Percentiles rank a stretch among this genome's conserved stretches.
Evolutionary conservation across 2,329 filamentous ascomycete species (phyloP).

Genomic region (Alternaria conjuncta): DNA sequence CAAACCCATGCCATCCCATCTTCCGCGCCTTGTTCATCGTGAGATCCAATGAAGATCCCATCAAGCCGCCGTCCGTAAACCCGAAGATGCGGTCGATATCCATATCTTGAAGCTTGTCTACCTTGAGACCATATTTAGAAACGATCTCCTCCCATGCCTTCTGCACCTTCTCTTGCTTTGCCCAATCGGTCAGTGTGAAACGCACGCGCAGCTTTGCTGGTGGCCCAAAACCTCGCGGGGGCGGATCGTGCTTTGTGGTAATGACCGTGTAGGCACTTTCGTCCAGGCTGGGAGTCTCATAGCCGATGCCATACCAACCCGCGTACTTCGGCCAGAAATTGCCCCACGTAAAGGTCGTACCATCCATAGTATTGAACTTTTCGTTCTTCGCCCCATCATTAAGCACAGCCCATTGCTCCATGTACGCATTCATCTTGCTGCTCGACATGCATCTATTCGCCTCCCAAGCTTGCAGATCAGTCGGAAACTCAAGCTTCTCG

Average conservation of each 20-base stretch:
- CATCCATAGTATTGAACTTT: slow-evolving; percentile 59
- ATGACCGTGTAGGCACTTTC: slow-evolving; percentile 15
- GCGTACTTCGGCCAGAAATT: slow-evolving; percentile 58
- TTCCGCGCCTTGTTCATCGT: slow-evolving; percentile 56
- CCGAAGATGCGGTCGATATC: slow-evolving; percentile 56
- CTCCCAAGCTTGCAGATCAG: slow-evolving; percentile 55
- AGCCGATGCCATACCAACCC: slow-evolving; percentile 52
- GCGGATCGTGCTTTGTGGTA: slow-evolving; percentile 34
- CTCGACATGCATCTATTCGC: slow-evolving; percentile 51
- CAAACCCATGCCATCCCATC: slow-evolving; percentile 56
- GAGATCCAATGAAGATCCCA: slow-evolving; percentile 35
- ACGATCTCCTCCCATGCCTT: slow-evolving; percentile 56
- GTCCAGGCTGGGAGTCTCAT: slow-evolving; percentile 38
- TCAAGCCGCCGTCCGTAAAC: slow-evolving; percentile 53
- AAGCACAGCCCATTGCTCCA: slow-evolving; percentile 60
- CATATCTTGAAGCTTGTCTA: slow-evolving; percentile 49
- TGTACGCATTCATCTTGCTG: slow-evolving; percentile 57
- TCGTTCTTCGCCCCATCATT: slow-evolving; percentile 51
- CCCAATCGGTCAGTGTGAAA: slow-evolving; percentile 57
- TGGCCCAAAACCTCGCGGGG: slow-evolving; percentile 52
- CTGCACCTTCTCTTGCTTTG: slow-evolving; percentile 51
- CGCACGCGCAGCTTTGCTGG: slow-evolving; percentile 46
- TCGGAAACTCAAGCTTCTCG: slow-evolving; percentile 53
- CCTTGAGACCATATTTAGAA: slow-evolving; percentile 49
- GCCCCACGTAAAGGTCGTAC: slow-evolving; percentile 55